A percentile compares a stretch with the other conserved stretches of the same genome.
phyloP scores from a whole-genome alignment of 2,329 filamentous ascomycete genomes.

The Phoma herbarum region DNA sequence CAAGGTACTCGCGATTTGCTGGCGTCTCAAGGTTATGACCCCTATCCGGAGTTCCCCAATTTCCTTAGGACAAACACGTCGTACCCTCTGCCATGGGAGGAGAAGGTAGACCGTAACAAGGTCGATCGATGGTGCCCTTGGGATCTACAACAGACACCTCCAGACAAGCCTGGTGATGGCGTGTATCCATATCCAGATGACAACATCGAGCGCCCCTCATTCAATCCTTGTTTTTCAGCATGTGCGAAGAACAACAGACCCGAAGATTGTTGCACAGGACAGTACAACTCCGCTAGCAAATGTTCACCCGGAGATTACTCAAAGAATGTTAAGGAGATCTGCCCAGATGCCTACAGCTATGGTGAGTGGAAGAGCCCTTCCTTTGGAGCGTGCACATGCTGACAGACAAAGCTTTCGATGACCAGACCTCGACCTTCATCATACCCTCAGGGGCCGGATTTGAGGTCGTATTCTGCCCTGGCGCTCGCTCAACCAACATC shows the following conservation, averaged over 20 bases:
- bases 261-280: conserved; percentile 78
- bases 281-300: conserved; percentile 68
- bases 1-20: conserved; percentile 74
- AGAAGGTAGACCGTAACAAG: conserved; percentile 63
- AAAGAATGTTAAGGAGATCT: conserved; percentile 74
- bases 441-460: conserved; percentile 74
- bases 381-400: neutral
- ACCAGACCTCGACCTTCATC: conserved; percentile 66
- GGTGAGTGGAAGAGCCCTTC: conserved; percentile 58
- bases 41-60: conserved; percentile 60
- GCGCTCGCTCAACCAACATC: conserved; percentile 60
- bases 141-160: conserved; percentile 74
- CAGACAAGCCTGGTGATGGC: conserved; percentile 74
- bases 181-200: conserved; percentile 84
- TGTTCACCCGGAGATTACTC: conserved; percentile 76
- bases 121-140: conserved; percentile 80
- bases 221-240: conserved; percentile 80
- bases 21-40: conserved; percentile 54
- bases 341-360: conserved; percentile 85
- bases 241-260: conserved; percentile 74
- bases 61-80: conserved; percentile 70
- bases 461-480: conserved; percentile 80
- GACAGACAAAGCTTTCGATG: conserved; percentile 60
- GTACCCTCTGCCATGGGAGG: conserved; percentile 74
- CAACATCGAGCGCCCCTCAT: conserved; percentile 72